Evolutionary conservation across 306 rosid species (phyloP), one percentile per base, ranked within the genome.

Genomic region (Casuarina equisetifolia): DNA sequence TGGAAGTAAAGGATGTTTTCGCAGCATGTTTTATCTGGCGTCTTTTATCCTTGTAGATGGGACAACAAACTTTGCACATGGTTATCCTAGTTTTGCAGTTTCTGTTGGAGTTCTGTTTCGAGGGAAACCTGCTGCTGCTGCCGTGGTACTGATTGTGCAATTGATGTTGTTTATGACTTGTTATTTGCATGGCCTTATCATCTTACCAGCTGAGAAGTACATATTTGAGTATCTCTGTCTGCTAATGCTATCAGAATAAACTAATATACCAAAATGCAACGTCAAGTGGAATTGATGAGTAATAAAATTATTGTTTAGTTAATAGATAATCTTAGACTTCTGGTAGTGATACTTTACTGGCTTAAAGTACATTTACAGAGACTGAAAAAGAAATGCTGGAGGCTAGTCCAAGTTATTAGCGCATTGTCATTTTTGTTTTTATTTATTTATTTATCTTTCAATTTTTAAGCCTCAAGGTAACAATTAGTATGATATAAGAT

Each of bases 61-160:
- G 72, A 95, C 99, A 15, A 95, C 99, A 82, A 95, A 95, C 85
- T 95, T 92, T 70, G 97, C 99, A 15, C 99, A 92, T 35, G 87
- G 97, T 80, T 95, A 95, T 84, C 97, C 97, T 44, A 83, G 89
- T 86, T 95, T 95, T 88, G 97, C 97, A 6, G 99, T 95, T 70
- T 92, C 99, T 73, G 90, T 95, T 53, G 99, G 97, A 73, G 97
- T 95, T 82, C 76, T 95, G 42, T 91, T 85, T 82, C 88, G 82
- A 79, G 99, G 99, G 84, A 92, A 85, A 76, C 99, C 99, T 79
- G 92, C 89, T 49, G 97, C 97, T 73, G 97, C 97, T 53, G 83
- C 96, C 3, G 99, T 95, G 97, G 99, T 94, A 81, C 58, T 72
- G 48, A 73, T 19, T n/a, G 3, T 12, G 25, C 63, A 48, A n/a